phyloP scores from a whole-genome alignment of 2,329 filamentous ascomycete genomes.

The Apiospora rasikravindrae region DNA sequence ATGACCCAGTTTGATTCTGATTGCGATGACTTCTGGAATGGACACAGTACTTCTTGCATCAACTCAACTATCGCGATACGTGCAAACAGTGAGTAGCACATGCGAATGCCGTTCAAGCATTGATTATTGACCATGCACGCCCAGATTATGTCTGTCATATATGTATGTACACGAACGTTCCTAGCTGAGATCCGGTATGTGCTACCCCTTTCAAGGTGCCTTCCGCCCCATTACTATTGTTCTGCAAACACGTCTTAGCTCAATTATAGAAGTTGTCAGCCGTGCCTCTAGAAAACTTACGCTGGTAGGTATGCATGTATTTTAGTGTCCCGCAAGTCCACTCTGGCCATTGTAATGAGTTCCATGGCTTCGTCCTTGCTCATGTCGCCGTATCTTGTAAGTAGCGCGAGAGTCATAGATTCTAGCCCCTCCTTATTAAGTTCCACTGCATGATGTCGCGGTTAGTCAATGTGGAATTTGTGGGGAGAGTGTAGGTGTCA shows the following conservation, averaged over 20 bases:
- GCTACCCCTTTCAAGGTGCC: background rate
- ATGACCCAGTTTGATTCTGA: background rate
- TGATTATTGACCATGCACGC: background rate
- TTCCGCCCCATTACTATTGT: constrained; percentile 13
- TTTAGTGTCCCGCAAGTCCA: background rate
- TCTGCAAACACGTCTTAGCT: background rate
- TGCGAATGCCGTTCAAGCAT: background rate
- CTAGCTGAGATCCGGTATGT: background rate
- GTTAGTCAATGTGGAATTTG: background rate
- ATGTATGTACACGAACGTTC: too few species aligned
- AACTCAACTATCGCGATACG: background rate
- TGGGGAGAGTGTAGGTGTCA: background rate
- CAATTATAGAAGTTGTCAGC: too few species aligned
- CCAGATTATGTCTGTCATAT: background rate
- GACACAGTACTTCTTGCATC: background rate
- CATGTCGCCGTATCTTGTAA: constrained; percentile 12
- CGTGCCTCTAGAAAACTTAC: background rate
- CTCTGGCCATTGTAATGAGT: background rate
- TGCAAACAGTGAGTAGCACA: background rate
- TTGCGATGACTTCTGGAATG: background rate
- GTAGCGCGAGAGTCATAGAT: background rate
- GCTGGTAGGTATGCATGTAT: constrained; percentile 9
- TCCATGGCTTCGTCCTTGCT: constrained; percentile 13
- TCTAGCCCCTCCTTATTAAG: constrained; percentile 11
- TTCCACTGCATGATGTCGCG: background rate